phyloP scores from a whole-genome alignment of 768 basidiomycete genomes.

The Terana coerulea region DNA sequence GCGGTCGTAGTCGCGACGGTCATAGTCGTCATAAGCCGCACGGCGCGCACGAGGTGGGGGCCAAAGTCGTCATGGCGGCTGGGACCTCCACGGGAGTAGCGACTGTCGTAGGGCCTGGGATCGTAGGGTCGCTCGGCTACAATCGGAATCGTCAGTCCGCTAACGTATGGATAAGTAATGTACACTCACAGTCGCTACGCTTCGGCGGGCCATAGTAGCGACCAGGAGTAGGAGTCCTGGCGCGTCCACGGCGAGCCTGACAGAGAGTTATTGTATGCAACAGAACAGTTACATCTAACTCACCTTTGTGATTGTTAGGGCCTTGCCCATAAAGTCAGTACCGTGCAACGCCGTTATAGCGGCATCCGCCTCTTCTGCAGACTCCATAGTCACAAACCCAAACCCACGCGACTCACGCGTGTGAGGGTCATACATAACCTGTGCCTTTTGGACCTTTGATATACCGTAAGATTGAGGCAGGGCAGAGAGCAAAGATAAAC shows the following conservation, averaged over 20 bases:
- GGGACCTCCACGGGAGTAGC: slow-evolving; percentile 60
- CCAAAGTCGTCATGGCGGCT: slow-evolving; percentile 30
- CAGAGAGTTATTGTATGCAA: slow-evolving; percentile 8
- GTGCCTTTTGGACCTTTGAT: slow-evolving; percentile 55
- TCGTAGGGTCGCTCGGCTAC: slow-evolving; percentile 75
- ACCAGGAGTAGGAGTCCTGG: slow-evolving; percentile 90
- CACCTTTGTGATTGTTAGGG: slow-evolving; percentile 86
- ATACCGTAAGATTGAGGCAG: neutral
- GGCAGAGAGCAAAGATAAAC: slow-evolving; percentile 23
- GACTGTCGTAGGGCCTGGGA: slow-evolving; percentile 87
- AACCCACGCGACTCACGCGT: slow-evolving; percentile 72
- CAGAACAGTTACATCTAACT: slow-evolving; percentile 4
- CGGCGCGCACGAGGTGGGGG: slow-evolving; percentile 33
- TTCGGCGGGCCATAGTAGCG: slow-evolving; percentile 93
- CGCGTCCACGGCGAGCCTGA: slow-evolving; percentile 86
- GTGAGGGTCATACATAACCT: slow-evolving; percentile 67
- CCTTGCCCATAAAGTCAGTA: slow-evolving; percentile 85
- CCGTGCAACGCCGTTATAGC: slow-evolving; percentile 81
- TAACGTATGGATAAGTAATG: too few relatives aligned
- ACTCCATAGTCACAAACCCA: slow-evolving; percentile 89
- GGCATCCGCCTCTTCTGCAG: slow-evolving; percentile 85
- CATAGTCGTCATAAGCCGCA: slow-evolving; percentile 43
- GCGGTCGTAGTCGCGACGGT: slow-evolving; percentile 33
- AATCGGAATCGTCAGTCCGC: slow-evolving; percentile 5
- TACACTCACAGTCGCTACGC: slow-evolving; percentile 63